Conservation (phyloP, 306 rosid species). For the Begonia loranthoides region DNA sequence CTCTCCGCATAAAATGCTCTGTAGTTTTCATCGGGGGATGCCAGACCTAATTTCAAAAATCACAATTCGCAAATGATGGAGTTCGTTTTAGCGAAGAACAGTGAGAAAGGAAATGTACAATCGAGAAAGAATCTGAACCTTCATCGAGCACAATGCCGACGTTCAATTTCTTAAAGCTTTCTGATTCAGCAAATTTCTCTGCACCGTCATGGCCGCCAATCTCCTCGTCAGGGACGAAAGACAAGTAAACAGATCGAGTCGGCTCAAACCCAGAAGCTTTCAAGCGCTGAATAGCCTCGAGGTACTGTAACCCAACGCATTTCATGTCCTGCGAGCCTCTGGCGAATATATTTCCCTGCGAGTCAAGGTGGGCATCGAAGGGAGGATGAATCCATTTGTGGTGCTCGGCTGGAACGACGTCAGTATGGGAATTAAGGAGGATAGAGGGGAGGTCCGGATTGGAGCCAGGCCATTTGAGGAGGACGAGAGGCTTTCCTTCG, state of each 20-base stretch:
- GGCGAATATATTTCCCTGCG: constrained; percentile 36
- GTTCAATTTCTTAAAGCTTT: constrained; percentile 41
- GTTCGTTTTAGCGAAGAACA: too few relatives aligned
- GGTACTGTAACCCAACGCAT: constrained; percentile 87
- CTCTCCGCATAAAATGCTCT: constrained; percentile 70
- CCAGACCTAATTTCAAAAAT: constrained; percentile 33
- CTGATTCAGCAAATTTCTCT: constrained; percentile 33
- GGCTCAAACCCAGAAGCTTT: constrained; percentile 44
- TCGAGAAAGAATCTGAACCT: constrained; percentile 25
- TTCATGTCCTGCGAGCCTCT: constrained; percentile 94
- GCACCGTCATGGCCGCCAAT: constrained; percentile 79
- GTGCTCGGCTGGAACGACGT: constrained; percentile 64
- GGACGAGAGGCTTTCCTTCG: constrained; percentile 48
- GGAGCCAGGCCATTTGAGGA: constrained; percentile 73
- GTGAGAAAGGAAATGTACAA: neutral
- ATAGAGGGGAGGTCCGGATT: constrained; percentile 49
- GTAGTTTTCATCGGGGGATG: constrained; percentile 52
- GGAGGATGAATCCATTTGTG: constrained; percentile 70
- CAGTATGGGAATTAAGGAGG: constrained; percentile 86
- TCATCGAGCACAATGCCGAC: constrained; percentile 77
- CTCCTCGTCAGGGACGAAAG: constrained; percentile 85
- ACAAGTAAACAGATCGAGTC: constrained; percentile 35
- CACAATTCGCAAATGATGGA: too few relatives aligned
- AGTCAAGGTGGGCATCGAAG: constrained; percentile 50
- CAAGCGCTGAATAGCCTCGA: constrained; percentile 67